Evolutionary conservation across 139 green algal species (phyloP), one percentile per base, ranked within the genome.

Genomic region (Zygnema circumcarinatum): DNA sequence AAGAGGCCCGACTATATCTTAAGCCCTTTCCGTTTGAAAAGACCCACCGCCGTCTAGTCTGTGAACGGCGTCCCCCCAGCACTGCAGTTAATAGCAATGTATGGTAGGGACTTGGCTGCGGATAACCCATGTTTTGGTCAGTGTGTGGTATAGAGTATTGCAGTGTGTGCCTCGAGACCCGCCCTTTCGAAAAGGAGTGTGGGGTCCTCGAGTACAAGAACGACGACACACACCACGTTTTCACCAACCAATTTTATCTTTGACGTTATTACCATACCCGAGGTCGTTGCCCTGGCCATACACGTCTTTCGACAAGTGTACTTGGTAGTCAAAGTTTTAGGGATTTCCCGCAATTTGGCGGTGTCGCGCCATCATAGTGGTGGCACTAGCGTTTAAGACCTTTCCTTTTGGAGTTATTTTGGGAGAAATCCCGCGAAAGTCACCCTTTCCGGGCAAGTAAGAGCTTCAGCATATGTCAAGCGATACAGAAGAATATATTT

Each of bases 351-450:
- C 74, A 82, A 68, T 82, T 82, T 82, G 74, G 31, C 74, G 29
- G 31, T 62, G 31, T 82, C 74, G 31, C 74, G 62, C 31, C 21
- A 41, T 68, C 74, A 67, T 67, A 39, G 62, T 82, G 39, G 31
- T 68, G 22, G 31, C 31, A 82, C 74, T 82, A 82, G 74, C 31
- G 56, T 82, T 82, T 67, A 68, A 62, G 35, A 16, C 29, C 21
- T 25, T 11, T 82, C 39, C 62, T 82, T 68, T 68, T 82, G 39
- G 22, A 32, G 74, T 82, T 39, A 68, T 22, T 41, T 31, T 22
- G 31, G 31, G 39, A 82, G 29, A 82, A 20, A 41, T 62, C n/a
- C 31, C 20, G 16, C 93, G 96, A 96, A 94, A 95, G 92, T 95
- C 93, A 72, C 54, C 54, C 29, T 72, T 72, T 72, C 54, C 25